A percentile compares a stretch with the other conserved stretches of the same genome.
Evolutionary conservation across 352 stramenopile genomes (phyloP).

Genomic region (Phytophthora meadii): DNA sequence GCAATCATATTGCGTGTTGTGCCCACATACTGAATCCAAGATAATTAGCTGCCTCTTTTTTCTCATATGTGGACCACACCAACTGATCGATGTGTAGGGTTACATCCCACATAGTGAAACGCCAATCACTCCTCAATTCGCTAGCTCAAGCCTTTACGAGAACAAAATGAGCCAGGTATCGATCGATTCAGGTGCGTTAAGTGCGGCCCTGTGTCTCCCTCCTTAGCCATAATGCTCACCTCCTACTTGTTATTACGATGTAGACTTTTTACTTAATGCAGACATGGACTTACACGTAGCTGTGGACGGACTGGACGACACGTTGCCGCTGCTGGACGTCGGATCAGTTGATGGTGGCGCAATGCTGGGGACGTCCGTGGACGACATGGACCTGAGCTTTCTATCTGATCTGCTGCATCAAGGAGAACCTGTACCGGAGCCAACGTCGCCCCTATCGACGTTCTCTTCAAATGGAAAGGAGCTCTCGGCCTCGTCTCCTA

Average conservation of each 20-base stretch:
- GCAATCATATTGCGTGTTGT: conserved; percentile 13
- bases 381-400: conserved; percentile 42
- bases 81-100: neutral
- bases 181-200: conserved; percentile 18
- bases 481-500: conserved; percentile 24
- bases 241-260: neutral
- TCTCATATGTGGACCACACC: conserved; percentile 11
- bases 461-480: conserved; percentile 21
- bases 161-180: conserved; percentile 28
- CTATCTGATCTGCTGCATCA: conserved; percentile 35
- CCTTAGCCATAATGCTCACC: neutral
- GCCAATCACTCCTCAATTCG: conserved; percentile 22
- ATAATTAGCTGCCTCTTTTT: neutral
- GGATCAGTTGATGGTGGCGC: conserved; percentile 5
- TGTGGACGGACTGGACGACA: conserved; percentile 31
- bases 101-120: conserved; percentile 8
- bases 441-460: conserved; percentile 18
- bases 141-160: conserved; percentile 3
- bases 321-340: conserved; percentile 29
- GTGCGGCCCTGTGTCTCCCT: neutral
- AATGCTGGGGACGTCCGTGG: conserved; percentile 21
- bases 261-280: conserved; percentile 28
- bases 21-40: conserved; percentile 7
- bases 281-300: conserved; percentile 29
- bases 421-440: conserved; percentile 29